Evolutionary conservation across 1,284 basidiomycete genomes (phyloP), one percentile per base, ranked within the genome.

Genomic region (Agaricales sp.): DNA sequence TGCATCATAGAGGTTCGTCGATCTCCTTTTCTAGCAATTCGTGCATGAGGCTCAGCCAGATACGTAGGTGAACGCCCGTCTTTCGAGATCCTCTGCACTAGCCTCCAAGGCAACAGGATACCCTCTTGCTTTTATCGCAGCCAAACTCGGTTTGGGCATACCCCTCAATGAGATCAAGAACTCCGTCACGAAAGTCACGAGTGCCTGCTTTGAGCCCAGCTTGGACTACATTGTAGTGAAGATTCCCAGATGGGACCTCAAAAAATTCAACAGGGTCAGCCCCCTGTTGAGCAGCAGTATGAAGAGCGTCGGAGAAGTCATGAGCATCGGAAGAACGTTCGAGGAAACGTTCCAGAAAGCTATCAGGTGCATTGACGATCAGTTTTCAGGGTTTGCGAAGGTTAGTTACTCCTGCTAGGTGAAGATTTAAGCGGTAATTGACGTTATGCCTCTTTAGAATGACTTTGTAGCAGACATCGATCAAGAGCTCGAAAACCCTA

Each of bases 251-350:
- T 99, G 95, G 95, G 95, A 99, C 69, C 71, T 98, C 62, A 95
- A 95, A 67, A 99, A 99, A 77, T 99, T 99, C 71, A 90, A 66
- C 59, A 81, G 93, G 43, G 93, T 97, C 57, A 92, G 88, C 63
- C 80, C 82, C 51, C 73, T 89, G 44, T 71, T 97, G 47, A 91
- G 89, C 63, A 91, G 87, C 57, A 91, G 88, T 66, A 97, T 99
- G 95, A 99, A 99, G 80, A 92, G 88, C 61, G 96, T 99, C 3
- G 95, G 95, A 50, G 95, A 99, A 68, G 95, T 99, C 51, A 99
- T 99, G 96, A 91, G 89, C 55, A 98, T 99, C 57, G 96, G 95
- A 20, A 78, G 95, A 57, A 96, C 92, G 11, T 99, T 99, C 60
- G 95, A 98, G 66, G 95, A 99, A 73, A 94, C 92, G 0, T 87